Conservation (phyloP, 306 rosid genomes). For the Mimosa pudica region DNA sequence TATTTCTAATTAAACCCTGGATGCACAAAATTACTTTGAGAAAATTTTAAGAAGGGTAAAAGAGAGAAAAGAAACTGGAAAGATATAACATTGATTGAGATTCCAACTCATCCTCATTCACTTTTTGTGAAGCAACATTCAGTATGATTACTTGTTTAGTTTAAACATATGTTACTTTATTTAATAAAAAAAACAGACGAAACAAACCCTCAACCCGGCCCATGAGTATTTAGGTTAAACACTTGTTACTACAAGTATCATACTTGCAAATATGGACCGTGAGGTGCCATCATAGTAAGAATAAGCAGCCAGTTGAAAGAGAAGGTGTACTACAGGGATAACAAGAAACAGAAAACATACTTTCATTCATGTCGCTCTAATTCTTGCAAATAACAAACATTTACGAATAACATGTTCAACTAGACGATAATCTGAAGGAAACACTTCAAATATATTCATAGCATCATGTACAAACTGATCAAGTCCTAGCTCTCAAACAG, state of each 20-base stretch:
- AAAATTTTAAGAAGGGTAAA: not conserved
- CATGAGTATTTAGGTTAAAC: not conserved
- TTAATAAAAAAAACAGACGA: not conserved
- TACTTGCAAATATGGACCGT: not conserved
- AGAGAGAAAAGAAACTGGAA: not conserved
- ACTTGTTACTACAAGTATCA: slow-evolving; percentile 2
- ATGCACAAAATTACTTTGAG: not conserved
- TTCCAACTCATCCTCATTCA: not conserved
- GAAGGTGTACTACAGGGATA: not conserved
- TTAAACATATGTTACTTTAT: too few relatives aligned
- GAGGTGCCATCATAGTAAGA: not conserved
- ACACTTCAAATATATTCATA: not conserved
- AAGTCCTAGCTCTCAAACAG: not conserved
- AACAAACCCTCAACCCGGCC: not conserved
- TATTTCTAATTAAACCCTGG: not conserved
- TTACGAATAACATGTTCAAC: not conserved
- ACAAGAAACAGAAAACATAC: not conserved
- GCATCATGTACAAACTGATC: not conserved
- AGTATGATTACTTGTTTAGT: not conserved
- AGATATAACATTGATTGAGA: not conserved
- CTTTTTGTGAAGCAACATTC: not conserved
- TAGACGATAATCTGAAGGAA: not conserved
- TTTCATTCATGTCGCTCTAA: not conserved
- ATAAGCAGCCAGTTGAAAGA: not conserved
- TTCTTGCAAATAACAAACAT: not conserved